Evolutionary conservation across 768 basidiomycete species (phyloP), one percentile per base, ranked within the genome.

Genomic region (Rubroboletus satanas): DNA sequence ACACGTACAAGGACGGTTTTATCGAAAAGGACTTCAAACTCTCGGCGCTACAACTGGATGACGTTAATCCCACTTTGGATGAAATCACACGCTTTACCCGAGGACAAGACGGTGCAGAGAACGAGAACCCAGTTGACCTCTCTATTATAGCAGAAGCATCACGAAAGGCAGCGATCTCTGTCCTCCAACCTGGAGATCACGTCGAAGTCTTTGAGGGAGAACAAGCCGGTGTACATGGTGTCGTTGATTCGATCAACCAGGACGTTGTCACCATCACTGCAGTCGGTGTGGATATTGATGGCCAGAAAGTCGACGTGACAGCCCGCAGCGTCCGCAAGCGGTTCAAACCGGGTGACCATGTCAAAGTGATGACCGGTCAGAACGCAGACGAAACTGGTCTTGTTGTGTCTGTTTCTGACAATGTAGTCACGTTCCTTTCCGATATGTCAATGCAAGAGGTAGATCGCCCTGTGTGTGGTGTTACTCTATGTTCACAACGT

Each of bases 131-230:
- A n/a, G 85, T 97, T 45, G 93, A 98, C 68, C 76, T 98, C 42
- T 89, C 89, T 14, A 83, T 90, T 48, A 94, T 98, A 55, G 93
- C 93, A 0, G 95, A 96, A 69, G 92, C 93, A 3, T 90, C 95
- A 2, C 78, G 87, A 44, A 94, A 92, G 66, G 87, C 91, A 6
- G 91, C 93, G n/a, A 88, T 93, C 33, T 83, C 90, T 11, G 92
- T 93, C 7, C 76, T 99, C n/a, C 93, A 97, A 67, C 97, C 97
- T 0, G 97, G 97, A 45, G 97, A 99, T 73, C 91, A 93, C 61
- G 85, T 99, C 44, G 97, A 99, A 68, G 93, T 98, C 14, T 94
- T 94, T 63, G 94, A 98, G 69, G 97, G 97, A 41, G 94, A 98
- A 72, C 94, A 98, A 68, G 79, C 89, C 7, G 97, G 97, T 57